Evolutionary conservation across 306 rosid genomes (phyloP).

Genomic region (Trichosanthes truncata): DNA sequence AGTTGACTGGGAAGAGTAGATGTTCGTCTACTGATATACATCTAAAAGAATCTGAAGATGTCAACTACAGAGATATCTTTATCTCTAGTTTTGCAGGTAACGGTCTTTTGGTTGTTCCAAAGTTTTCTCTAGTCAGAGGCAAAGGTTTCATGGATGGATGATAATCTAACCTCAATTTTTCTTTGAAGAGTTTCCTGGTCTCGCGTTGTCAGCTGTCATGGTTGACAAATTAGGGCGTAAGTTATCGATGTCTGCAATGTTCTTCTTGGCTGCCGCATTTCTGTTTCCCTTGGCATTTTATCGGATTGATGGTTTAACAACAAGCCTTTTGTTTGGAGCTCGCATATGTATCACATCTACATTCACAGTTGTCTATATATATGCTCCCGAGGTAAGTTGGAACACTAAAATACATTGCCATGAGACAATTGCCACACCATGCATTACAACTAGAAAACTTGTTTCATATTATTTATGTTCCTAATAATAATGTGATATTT

Average conservation of each 20-base stretch:
- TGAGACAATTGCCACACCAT: neutral
- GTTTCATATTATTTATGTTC: neutral
- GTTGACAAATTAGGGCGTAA: constrained; percentile 89
- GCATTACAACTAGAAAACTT: neutral
- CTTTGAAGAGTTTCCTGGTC: constrained; percentile 81
- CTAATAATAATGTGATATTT: neutral
- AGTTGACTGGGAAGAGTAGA: constrained; percentile 45
- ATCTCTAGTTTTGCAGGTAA: constrained; percentile 93
- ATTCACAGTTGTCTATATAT: constrained; percentile 75
- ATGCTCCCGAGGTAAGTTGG: constrained; percentile 77
- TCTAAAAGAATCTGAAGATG: constrained; percentile 31
- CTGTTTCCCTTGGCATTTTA: constrained; percentile 68
- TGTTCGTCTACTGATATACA: constrained; percentile 32
- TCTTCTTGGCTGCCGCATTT: constrained; percentile 64
- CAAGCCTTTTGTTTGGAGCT: constrained; percentile 86
- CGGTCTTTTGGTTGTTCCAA: constrained; percentile 7
- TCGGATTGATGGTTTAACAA: constrained; percentile 51
- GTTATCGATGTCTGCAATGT: constrained; percentile 75
- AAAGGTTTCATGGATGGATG: constrained; percentile 9
- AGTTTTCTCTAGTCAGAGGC: neutral
- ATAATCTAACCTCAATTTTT: constrained; percentile 26
- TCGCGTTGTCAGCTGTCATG: constrained; percentile 59
- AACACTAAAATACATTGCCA: neutral
- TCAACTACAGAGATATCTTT: constrained; percentile 59
- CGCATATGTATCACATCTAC: constrained; percentile 85